Percentiles rank a stretch among this genome's conserved stretches.
phyloP scores from a whole-genome alignment of 148 eudicot species.

The Chenopodium formosanum region DNA sequence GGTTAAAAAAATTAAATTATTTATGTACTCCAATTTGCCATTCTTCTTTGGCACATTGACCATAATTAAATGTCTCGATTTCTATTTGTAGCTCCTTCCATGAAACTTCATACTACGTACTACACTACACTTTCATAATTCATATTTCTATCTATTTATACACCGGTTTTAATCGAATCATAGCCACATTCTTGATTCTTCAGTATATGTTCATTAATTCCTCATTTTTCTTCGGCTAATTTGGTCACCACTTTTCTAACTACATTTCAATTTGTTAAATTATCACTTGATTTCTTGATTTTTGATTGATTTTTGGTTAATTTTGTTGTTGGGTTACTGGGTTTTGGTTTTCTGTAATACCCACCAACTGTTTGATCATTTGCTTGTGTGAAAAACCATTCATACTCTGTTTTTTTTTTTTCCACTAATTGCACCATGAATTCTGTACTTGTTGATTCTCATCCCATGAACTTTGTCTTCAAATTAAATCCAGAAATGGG shows the following conservation, averaged over 20 bases:
- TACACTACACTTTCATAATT: background rate
- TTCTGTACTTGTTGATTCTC: constrained; percentile 33
- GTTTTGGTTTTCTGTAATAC: background rate
- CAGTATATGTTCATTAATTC: background rate
- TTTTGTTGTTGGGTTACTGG: background rate
- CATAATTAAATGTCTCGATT: background rate
- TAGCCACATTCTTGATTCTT: background rate
- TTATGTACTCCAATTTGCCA: no score
- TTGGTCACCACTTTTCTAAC: background rate
- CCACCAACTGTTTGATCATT: background rate
- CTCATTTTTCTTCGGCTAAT: background rate
- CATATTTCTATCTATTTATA: constrained; percentile 7
- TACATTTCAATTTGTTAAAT: background rate
- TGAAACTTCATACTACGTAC: constrained; percentile 23
- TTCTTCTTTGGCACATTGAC: constrained; percentile 14
- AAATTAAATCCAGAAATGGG: constrained; percentile 28
- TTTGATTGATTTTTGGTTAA: background rate
- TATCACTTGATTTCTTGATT: background rate
- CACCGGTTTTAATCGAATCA: background rate
- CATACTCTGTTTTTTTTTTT: background rate
- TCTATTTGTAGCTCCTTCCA: constrained; percentile 11
- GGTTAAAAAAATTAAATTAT: no score
- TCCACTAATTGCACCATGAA: constrained; percentile 4
- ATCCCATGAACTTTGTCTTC: constrained; percentile 29
- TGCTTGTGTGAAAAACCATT: background rate